phyloP scores from a whole-genome alignment of 2,329 filamentous ascomycete species.

The Alternaria arborescens region DNA sequence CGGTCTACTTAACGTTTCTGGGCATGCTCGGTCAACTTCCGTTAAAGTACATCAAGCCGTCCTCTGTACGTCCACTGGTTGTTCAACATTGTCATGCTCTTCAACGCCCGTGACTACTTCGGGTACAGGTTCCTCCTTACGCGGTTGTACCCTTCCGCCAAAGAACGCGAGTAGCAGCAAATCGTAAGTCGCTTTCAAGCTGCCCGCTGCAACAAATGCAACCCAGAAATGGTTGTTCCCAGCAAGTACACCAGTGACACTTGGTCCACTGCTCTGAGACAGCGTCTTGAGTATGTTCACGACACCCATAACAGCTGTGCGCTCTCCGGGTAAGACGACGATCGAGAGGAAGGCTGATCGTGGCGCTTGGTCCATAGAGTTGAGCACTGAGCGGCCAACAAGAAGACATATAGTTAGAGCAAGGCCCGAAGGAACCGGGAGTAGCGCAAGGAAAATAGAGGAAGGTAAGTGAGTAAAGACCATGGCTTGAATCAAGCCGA shows the following conservation, averaged over 20 bases:
- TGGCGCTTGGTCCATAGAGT: constrained; percentile 52
- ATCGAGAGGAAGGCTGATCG: constrained; percentile 46
- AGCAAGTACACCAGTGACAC: constrained; percentile 48
- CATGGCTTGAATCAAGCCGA: constrained; percentile 61
- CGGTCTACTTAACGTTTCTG: neutral
- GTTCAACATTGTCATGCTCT: neutral
- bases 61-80: constrained; percentile 2
- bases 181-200: constrained; percentile 49
- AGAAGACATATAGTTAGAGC: constrained; percentile 43
- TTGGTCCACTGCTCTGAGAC: constrained; percentile 46
- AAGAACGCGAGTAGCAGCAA: constrained; percentile 47
- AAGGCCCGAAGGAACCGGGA: constrained; percentile 37
- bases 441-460: constrained; percentile 46
- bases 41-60: neutral
- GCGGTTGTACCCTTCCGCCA: constrained; percentile 35
- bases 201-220: constrained; percentile 51
- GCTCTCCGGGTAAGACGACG: constrained; percentile 46
- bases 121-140: constrained; percentile 11
- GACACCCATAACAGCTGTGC: constrained; percentile 52
- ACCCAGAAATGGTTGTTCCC: constrained; percentile 48
- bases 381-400: constrained; percentile 42
- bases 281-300: constrained; percentile 51
- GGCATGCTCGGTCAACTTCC: neutral
- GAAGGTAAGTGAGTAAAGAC: constrained; percentile 49
- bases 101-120: constrained; percentile 2